Evolutionary conservation across 1,284 basidiomycete species (phyloP).

Genomic region (Crucibulum parvulum): DNA sequence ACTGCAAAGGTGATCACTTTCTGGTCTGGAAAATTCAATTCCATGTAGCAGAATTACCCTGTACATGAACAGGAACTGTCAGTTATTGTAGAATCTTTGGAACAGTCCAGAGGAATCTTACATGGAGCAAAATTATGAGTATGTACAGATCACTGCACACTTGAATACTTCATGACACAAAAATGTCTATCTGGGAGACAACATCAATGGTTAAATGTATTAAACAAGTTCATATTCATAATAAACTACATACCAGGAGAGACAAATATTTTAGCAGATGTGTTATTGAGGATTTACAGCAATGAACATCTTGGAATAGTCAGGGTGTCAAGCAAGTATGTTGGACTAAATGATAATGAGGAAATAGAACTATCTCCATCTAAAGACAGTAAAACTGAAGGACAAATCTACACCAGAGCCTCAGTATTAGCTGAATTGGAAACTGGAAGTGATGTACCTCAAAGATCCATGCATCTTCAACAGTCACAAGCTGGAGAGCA

Average conservation of each 20-base stretch:
- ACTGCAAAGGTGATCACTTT: conserved; percentile 31
- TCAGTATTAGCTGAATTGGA: too few species aligned
- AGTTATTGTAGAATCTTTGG: conserved; percentile 38
- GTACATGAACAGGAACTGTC: conserved; percentile 40
- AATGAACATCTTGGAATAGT: conserved; percentile 23
- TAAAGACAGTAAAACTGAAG: too few species aligned
- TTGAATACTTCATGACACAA: conserved; percentile 34
- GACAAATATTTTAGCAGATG: conserved; percentile 31
- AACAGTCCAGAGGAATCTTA: conserved; percentile 29
- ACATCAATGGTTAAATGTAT: conserved; percentile 40
- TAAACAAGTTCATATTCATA: conserved; percentile 29
- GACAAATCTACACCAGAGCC: too few species aligned
- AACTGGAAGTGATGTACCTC: too few species aligned
- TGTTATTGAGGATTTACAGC: conserved; percentile 28
- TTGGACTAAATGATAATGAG: conserved; percentile 14
- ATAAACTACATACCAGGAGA: conserved; percentile 24
- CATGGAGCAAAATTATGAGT: conserved; percentile 33
- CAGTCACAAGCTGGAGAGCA: too few species aligned
- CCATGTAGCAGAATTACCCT: conserved; percentile 43
- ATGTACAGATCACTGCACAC: conserved; percentile 40
- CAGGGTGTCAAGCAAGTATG: conserved; percentile 15
- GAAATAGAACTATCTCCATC: too few species aligned
- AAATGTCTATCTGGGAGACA: conserved; percentile 34
- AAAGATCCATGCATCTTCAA: too few species aligned
- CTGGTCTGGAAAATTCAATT: conserved; percentile 40